Conservation (phyloP, 176 grass and related monocot genomes). For the Tillandsia leiboldiana region DNA sequence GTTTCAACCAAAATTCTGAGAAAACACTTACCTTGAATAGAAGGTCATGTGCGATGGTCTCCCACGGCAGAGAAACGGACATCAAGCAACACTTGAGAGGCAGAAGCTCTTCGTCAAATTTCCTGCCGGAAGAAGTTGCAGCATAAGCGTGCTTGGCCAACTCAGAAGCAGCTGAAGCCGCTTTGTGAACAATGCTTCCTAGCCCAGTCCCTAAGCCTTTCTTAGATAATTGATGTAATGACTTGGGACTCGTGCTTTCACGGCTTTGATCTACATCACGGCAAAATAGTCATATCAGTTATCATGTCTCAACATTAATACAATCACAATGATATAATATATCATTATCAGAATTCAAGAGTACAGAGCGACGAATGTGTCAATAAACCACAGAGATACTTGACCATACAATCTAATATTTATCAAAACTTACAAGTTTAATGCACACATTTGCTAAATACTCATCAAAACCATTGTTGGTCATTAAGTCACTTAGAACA, state of each 20-base stretch:
- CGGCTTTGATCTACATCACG: constrained; percentile 51
- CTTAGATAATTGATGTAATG: constrained; percentile 13
- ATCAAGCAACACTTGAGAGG: constrained; percentile 90
- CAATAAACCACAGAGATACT: too few relatives aligned
- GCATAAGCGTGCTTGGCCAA: constrained; percentile 65
- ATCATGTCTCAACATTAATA: constrained; percentile 9
- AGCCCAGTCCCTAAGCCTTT: constrained; percentile 56
- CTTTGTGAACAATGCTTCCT: constrained; percentile 53
- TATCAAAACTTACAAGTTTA: too few relatives aligned
- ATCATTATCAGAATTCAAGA: constrained; percentile 9
- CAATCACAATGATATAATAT: neutral
- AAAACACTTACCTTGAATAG: constrained; percentile 60
- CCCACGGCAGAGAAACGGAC: constrained; percentile 95
- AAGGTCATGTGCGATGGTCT: constrained; percentile 60
- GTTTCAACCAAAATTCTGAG: constrained; percentile 1
- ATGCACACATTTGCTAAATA: too few relatives aligned
- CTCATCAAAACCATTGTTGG: too few relatives aligned
- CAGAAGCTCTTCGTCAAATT: constrained; percentile 43
- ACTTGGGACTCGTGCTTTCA: constrained; percentile 9
- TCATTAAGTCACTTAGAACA: too few relatives aligned
- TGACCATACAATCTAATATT: too few relatives aligned
- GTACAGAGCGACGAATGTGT: too few relatives aligned
- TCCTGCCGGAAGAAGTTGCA: constrained; percentile 37
- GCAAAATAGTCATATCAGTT: constrained; percentile 5
- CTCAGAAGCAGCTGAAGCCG: constrained; percentile 64